Percentiles rank a stretch among this genome's conserved stretches.
Evolutionary conservation across 2,329 filamentous ascomycete species (phyloP).

Genomic region (Paracamarosporium sp.): DNA sequence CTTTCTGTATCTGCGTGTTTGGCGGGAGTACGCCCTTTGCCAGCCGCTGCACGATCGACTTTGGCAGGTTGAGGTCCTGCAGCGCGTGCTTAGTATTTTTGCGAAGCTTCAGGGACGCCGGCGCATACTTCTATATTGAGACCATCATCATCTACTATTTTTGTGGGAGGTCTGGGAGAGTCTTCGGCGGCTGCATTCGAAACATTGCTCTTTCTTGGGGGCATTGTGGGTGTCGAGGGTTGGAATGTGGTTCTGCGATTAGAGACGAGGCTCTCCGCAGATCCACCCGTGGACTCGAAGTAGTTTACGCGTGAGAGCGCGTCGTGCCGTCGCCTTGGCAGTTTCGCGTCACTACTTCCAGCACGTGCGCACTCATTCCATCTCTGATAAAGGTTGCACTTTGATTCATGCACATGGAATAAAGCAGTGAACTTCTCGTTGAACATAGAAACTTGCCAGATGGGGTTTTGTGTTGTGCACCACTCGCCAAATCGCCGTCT

Average conservation of each 20-base stretch:
- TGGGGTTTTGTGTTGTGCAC: too few relatives aligned
- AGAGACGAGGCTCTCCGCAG: constrained; percentile 1
- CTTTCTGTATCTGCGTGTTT: constrained; percentile 84
- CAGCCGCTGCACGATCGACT: constrained; percentile 80
- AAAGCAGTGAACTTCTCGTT: background rate
- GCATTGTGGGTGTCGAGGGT: constrained; percentile 43
- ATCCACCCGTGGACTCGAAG: background rate
- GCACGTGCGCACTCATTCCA: background rate
- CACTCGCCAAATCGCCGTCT: background rate
- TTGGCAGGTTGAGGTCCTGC: constrained; percentile 74
- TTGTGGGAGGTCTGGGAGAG: constrained; percentile 33
- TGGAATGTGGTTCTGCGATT: constrained; percentile 17
- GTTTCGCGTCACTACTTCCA: background rate
- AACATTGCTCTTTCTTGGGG: constrained; percentile 56
- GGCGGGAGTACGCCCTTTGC: constrained; percentile 81
- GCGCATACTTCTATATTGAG: constrained; percentile 53
- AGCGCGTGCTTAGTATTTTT: constrained; percentile 9
- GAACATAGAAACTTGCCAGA: too few relatives aligned
- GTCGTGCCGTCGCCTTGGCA: constrained; percentile 22
- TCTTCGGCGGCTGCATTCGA: constrained; percentile 42
- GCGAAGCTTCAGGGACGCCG: background rate
- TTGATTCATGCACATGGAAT: background rate
- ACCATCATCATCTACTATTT: constrained; percentile 42
- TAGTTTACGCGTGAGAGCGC: constrained; percentile 38
- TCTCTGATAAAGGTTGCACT: background rate